Conservation (phyloP, 768 basidiomycete genomes). For the Gymnopilus junonius region DNA sequence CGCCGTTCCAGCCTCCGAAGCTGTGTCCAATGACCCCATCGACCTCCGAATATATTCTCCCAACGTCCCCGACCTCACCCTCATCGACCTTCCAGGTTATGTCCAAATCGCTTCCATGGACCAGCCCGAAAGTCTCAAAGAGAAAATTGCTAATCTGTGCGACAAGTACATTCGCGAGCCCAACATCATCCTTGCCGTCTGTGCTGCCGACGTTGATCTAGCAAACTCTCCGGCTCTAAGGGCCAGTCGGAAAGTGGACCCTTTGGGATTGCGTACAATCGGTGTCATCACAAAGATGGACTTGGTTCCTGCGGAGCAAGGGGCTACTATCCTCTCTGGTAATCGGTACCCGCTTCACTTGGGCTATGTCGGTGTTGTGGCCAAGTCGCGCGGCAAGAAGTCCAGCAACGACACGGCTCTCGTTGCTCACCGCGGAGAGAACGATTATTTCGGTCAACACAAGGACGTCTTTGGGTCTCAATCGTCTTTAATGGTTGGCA, state of each 20-base stretch:
- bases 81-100: constrained; percentile 98
- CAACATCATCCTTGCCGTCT: constrained; percentile 99
- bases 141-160: constrained; percentile 88
- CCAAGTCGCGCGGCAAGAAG: constrained; percentile 72
- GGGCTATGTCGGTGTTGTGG: constrained; percentile 96
- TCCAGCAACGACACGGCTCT: constrained; percentile 51
- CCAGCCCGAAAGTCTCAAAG: constrained; percentile 93
- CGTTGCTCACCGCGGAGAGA: constrained; percentile 60
- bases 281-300: constrained; percentile 99
- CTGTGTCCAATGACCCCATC: constrained; percentile 94
- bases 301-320: constrained; percentile 84
- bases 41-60: constrained; percentile 97
- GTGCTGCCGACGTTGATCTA: constrained; percentile 97
- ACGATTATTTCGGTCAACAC: constrained; percentile 69
- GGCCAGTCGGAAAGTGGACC: constrained; percentile 93
- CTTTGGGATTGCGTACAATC: constrained; percentile 92
- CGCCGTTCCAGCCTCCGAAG: constrained; percentile 87
- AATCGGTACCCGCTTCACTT: constrained; percentile 97
- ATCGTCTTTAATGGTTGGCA: constrained; percentile 84
- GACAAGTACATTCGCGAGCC: constrained; percentile 99
- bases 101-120: constrained; percentile 94
- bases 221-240: constrained; percentile 96
- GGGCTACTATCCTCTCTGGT: constrained; percentile 79
- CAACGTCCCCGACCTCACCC: constrained; percentile 93
- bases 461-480: constrained; percentile 63